Evolutionary conservation across 768 basidiomycete genomes (phyloP).

Genomic region (Pleurotus tuber-regium): DNA sequence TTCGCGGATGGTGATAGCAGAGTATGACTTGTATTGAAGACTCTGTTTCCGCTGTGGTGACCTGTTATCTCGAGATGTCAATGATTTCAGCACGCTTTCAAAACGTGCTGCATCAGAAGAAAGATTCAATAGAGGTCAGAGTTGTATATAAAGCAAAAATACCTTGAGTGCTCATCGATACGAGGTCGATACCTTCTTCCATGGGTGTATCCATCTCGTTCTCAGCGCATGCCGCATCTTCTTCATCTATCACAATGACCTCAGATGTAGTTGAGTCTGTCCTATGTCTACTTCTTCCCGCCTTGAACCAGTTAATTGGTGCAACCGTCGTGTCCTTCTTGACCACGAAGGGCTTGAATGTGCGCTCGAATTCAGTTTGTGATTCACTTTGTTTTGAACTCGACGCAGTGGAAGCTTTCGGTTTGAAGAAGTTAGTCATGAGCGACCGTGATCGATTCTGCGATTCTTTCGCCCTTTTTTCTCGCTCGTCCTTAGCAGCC

Average conservation of each 20-base stretch:
- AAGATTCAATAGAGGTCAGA: slow-evolving; percentile 4
- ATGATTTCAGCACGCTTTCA: slow-evolving; percentile 29
- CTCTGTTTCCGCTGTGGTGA: slow-evolving; percentile 15
- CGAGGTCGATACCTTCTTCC: slow-evolving; percentile 14
- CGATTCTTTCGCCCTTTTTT: slow-evolving; percentile 68
- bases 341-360: slow-evolving; percentile 76
- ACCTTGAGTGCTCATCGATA: slow-evolving; percentile 42
- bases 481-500: slow-evolving; percentile 64
- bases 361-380: slow-evolving; percentile 65
- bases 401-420: slow-evolving; percentile 23
- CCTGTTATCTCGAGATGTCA: slow-evolving; percentile 28
- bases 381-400: slow-evolving; percentile 29
- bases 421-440: slow-evolving; percentile 80
- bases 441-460: slow-evolving; percentile 71
- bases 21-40: slow-evolving; percentile 33
- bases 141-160: slow-evolving; percentile 3
- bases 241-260: slow-evolving; percentile 59
- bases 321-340: slow-evolving; percentile 76
- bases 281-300: slow-evolving; percentile 25
- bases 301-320: slow-evolving; percentile 67
- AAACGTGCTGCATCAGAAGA: slow-evolving; percentile 35
- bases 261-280: slow-evolving; percentile 22
- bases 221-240: slow-evolving; percentile 19
- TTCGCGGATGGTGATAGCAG: slow-evolving; percentile 37
- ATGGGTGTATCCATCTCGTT: not conserved